phyloP scores from a whole-genome alignment of 495 filamentous ascomycete genomes.

The Glarea lozoyensis region DNA sequence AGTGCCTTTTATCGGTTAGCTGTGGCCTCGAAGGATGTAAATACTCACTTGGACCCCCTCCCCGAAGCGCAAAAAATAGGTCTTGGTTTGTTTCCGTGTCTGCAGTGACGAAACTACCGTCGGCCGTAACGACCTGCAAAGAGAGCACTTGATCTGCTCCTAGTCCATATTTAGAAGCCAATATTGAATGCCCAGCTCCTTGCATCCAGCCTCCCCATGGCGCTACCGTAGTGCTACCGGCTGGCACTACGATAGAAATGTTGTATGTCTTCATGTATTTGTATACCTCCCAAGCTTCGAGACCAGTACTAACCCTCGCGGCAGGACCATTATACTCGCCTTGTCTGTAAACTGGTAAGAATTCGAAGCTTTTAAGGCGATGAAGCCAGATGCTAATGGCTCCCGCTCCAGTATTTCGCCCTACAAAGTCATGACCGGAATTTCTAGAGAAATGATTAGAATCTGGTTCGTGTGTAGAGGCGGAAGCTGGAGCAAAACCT shows the following conservation, averaged over 20 bases:
- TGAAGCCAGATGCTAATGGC: constrained; percentile 1
- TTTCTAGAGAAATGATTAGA: not conserved
- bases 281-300: constrained; percentile 45
- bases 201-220: constrained; percentile 46
- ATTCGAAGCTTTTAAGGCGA: constrained; percentile 1
- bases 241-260: not conserved
- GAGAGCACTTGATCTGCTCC: constrained; percentile 52
- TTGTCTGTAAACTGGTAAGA: not conserved
- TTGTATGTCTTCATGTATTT: constrained; percentile 1
- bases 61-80: constrained; percentile 57
- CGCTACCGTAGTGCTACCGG: constrained; percentile 7
- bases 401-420: constrained; percentile 17
- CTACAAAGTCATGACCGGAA: constrained; percentile 50
- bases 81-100: constrained; percentile 46
- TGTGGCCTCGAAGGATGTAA: constrained; percentile 11
- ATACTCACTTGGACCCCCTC: constrained; percentile 46
- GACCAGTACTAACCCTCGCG: constrained; percentile 42
- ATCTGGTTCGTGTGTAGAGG: too few species aligned
- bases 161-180: constrained; percentile 46
- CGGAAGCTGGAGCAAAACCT: too few species aligned
- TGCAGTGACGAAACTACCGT: constrained; percentile 41
- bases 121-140: constrained; percentile 48
- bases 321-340: constrained; percentile 32
- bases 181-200: constrained; percentile 51
- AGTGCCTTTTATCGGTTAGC: constrained; percentile 10